A percentile compares a stretch with the other conserved stretches of the same genome.
Conservation (phyloP, 208 protist species). For the Jaenimonas drosophilae region DNA sequence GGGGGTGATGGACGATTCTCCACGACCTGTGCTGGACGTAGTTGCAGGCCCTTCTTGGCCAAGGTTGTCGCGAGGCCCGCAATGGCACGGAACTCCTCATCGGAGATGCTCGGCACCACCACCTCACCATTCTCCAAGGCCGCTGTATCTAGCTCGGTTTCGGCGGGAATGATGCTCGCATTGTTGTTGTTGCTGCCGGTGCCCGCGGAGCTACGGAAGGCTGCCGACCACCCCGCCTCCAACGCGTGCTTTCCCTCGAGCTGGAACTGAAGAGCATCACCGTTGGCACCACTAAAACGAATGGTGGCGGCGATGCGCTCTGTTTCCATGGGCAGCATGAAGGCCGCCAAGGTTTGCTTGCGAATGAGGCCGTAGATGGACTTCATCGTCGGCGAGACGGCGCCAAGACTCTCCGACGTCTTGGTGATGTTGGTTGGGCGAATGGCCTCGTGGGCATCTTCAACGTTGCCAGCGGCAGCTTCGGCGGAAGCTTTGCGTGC, state of each 20-base stretch:
- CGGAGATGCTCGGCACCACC: conserved; percentile 54
- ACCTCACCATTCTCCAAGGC: conserved; percentile 41
- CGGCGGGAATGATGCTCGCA: conserved; percentile 4
- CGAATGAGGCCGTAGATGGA: conserved; percentile 79
- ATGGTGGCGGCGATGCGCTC: conserved; percentile 48
- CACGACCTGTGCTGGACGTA: conserved; percentile 28
- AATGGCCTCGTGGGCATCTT: conserved; percentile 89
- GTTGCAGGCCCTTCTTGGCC: conserved; percentile 9
- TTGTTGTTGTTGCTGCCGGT: conserved; percentile 3
- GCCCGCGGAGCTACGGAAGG: conserved; percentile 32
- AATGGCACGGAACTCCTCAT: conserved; percentile 74
- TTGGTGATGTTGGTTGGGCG: conserved; percentile 77
- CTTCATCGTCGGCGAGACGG: conserved; percentile 34
- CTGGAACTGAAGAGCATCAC: conserved; percentile 31
- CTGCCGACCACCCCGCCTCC: conserved; percentile 62
- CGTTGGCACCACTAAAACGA: conserved; percentile 29
- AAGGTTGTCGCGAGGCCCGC: conserved; percentile 20
- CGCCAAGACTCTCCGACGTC: conserved; percentile 41
- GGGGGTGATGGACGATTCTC: conserved; percentile 54
- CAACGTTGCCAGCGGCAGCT: conserved; percentile 43
- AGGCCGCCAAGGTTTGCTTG: conserved; percentile 67
- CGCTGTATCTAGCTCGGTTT: conserved; percentile 33
- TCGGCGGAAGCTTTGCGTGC: conserved; percentile 3
- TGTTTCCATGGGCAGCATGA: conserved; percentile 75
- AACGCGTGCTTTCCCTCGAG: conserved; percentile 67